phyloP scores from a whole-genome alignment of 177 flowering plant species.

The Tripterygium wilfordii region DNA sequence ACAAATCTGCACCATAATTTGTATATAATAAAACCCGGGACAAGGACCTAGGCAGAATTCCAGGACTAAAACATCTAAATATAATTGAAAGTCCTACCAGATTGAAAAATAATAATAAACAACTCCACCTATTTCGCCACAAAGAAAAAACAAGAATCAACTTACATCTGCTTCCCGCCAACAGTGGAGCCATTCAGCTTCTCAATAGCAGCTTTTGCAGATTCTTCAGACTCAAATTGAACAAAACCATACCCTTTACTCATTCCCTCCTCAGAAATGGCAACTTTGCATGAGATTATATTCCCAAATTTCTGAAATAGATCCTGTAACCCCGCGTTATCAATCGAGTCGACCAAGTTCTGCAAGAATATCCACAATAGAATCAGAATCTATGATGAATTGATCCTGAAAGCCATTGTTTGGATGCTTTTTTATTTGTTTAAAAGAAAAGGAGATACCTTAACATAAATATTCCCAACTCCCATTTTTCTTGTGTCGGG shows the following conservation, averaged over 20 bases:
- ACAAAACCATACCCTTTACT: conserved; percentile 2
- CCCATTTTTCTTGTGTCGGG: not conserved
- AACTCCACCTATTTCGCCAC: no score
- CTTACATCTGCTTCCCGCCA: not conserved
- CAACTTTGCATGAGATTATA: conserved; percentile 1
- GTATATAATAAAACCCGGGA: no score
- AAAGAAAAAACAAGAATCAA: no score
- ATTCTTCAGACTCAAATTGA: conserved; percentile 2
- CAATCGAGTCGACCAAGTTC: not conserved
- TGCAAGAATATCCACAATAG: conserved; percentile 5
- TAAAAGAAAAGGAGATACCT: no score
- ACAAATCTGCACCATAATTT: conserved; percentile 1
- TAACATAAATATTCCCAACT: not conserved
- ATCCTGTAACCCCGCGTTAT: not conserved
- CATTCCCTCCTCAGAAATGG: not conserved
- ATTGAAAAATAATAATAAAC: no score
- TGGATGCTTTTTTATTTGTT: no score
- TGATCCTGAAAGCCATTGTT: no score
- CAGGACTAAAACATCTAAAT: no score
- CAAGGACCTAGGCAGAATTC: no score
- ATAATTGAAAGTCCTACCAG: no score
- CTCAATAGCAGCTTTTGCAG: not conserved
- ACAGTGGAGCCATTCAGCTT: not conserved
- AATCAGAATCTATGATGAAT: no score
- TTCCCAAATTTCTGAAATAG: not conserved